phyloP scores from a whole-genome alignment of 306 rosid species.

The Clitoria ternatea region DNA sequence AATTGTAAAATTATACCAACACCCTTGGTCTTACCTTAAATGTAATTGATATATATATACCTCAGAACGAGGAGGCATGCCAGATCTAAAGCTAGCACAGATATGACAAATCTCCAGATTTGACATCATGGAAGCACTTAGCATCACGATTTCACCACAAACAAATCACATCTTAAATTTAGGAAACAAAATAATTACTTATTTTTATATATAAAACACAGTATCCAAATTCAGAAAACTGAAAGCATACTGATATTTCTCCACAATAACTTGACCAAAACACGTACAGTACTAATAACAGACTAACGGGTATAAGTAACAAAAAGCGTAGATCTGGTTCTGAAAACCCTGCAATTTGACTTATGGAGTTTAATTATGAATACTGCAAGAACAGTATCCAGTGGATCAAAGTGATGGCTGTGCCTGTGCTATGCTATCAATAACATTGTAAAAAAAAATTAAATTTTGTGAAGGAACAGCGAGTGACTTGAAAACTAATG shows the following conservation, averaged over 20 bases:
- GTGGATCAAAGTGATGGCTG: neutral
- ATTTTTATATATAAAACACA: too few species aligned
- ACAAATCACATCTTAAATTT: too few species aligned
- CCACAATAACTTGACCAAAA: neutral
- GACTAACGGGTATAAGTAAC: neutral
- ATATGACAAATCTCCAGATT: neutral
- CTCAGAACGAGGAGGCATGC: neutral
- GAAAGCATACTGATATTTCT: neutral
- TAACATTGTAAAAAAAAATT: neutral
- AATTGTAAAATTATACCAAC: neutral
- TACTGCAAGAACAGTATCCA: neutral
- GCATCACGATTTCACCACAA: neutral
- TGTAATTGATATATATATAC: neutral
- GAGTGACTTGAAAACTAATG: too few species aligned
- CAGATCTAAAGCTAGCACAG: neutral
- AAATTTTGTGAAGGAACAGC: neutral
- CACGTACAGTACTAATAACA: neutral
- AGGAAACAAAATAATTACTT: too few species aligned
- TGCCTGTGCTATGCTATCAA: neutral
- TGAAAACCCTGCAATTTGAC: neutral
- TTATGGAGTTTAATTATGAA: neutral
- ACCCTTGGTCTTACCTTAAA: neutral
- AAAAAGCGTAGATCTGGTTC: conserved; percentile 1
- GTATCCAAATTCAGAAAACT: too few species aligned
- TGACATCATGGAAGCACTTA: neutral